Evolutionary conservation across 2,329 filamentous ascomycete genomes (phyloP), one percentile per base, ranked within the genome.

Genomic region (Aspergillus aculeatus): DNA sequence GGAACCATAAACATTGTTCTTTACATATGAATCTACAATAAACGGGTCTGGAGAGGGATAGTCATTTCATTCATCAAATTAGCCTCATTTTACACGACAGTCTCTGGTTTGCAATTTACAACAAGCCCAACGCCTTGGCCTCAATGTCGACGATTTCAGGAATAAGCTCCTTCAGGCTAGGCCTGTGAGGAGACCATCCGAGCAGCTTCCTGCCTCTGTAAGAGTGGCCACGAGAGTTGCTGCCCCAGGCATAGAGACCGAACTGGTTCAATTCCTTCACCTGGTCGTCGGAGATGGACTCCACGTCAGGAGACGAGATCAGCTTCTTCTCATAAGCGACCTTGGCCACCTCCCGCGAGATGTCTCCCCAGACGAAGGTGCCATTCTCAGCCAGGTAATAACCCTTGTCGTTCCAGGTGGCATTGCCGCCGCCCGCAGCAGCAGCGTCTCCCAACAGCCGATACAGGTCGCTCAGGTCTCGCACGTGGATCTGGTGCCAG

Each of bases 241-340:
- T 72, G 19, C 75, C 75, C 74, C 74, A 77, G 32, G 70, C 67
- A 67, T 75, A 77, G 26, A 69, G 57, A 3, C 73, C 74, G 32
- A 61, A 61, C 12, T 63, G 38, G 16, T 79, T 75, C 11, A 82
- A 75, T 16, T 85, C 82, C 9, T 74, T 75, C 1, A 75, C 71
- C 52, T 75, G 64, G 1, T 66, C 66, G 29, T 68, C 64, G 47
- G 71, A 57, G 3, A 75, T 47, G 7, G 76, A 68, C 54, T 80
- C 71, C 3, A 76, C 74, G 24, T 77, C 73, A 1, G 71, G 68
- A 49, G 76, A 72, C 1, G 75, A 63, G 51, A 87, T 77, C n/a
- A 84, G 77, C 0, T 83, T 83, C 67, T 84, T 79, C 62, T 84
- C 79, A 50, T 80, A 76, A 0, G 84, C 85, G 66, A 84, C 64